Percentiles rank a stretch among this genome's conserved stretches.
These are phyloP conservation scores for Hydnomerulius pinastri DNA, from an alignment of 768 basidiomycete species.

Conservation along the genomic window DNA sequence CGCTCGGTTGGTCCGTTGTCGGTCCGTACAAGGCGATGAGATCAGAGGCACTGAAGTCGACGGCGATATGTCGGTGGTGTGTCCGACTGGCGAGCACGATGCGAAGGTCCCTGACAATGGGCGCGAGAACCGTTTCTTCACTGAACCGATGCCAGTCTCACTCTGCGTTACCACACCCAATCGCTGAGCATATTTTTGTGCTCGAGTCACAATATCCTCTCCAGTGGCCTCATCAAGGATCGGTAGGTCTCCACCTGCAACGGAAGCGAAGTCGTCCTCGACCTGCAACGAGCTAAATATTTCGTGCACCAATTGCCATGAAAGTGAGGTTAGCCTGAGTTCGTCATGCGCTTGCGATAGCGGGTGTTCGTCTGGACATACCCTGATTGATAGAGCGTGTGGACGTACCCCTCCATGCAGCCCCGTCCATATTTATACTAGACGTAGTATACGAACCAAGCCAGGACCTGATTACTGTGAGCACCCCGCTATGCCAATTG, in stretches of 20 bases:
- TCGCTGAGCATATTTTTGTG: conserved; percentile 50
- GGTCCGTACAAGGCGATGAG: conserved; percentile 41
- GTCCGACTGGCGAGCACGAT: conserved; percentile 47
- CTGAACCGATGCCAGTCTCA: conserved; percentile 38
- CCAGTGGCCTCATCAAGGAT: conserved; percentile 28
- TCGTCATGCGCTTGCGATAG: conserved; percentile 38
- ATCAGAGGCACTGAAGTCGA: conserved; percentile 48
- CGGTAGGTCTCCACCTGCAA: conserved; percentile 33
- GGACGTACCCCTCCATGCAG: conserved; percentile 52
- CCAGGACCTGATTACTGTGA: conserved; percentile 54
- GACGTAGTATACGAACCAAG: conserved; percentile 69
- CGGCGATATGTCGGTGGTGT: conserved; percentile 32
- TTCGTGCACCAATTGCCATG: conserved; percentile 45
- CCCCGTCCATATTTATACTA: conserved; percentile 62
- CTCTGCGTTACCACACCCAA: conserved; percentile 40
- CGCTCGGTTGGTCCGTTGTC: conserved; percentile 53
- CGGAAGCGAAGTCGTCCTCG: conserved; percentile 40
- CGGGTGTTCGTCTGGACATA: too few relatives aligned
- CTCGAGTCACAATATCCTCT: conserved; percentile 48
- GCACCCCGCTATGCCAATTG: too few relatives aligned
- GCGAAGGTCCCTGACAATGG: conserved; percentile 63
- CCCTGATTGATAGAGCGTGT: neutral
- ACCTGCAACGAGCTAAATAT: conserved; percentile 41
- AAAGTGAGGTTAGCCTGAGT: conserved; percentile 33
- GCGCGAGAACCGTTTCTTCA: conserved; percentile 53